Evolutionary conservation across 495 filamentous ascomycete species (phyloP).

Genomic region (Halenospora varia): DNA sequence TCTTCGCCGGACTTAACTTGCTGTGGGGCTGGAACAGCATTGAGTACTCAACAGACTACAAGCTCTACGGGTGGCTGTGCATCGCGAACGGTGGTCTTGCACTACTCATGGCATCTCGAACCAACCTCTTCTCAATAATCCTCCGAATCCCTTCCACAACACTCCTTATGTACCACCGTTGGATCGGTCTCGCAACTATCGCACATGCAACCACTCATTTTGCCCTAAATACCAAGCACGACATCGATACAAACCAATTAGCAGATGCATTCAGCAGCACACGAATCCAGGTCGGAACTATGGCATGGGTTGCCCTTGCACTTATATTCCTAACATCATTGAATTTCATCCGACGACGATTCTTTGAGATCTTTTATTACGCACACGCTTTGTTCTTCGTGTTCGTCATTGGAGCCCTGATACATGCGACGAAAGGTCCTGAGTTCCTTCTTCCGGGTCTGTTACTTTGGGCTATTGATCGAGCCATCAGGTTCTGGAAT

Average conservation of each 20-base stretch:
- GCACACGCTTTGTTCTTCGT: conserved; percentile 21
- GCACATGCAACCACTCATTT: conserved; percentile 21
- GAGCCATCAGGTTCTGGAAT: conserved; percentile 10
- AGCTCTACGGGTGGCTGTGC: conserved; percentile 22
- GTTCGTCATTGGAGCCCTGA: conserved; percentile 15
- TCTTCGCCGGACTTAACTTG: conserved; percentile 24
- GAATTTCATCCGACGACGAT: conserved; percentile 6
- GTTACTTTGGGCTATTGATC: conserved; percentile 18
- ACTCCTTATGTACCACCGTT: conserved; percentile 19
- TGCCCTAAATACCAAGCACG: conserved; percentile 13
- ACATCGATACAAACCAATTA: conserved; percentile 15
- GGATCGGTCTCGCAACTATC: conserved; percentile 13
- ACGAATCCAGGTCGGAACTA: conserved; percentile 15
- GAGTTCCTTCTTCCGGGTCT: conserved; percentile 23
- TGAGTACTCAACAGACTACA: conserved; percentile 16
- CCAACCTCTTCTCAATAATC: conserved; percentile 13
- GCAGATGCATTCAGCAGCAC: not conserved
- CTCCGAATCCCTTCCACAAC: conserved; percentile 13
- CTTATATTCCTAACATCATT: conserved; percentile 14
- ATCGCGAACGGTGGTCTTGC: conserved; percentile 18
- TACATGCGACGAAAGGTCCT: conserved; percentile 14
- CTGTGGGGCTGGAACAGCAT: conserved; percentile 14
- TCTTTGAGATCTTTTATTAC: conserved; percentile 24
- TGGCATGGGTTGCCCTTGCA: conserved; percentile 6
- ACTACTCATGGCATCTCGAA: conserved; percentile 19